phyloP scores from a whole-genome alignment of 2,329 filamentous ascomycete species.

The Lasiodiplodia citricola region DNA sequence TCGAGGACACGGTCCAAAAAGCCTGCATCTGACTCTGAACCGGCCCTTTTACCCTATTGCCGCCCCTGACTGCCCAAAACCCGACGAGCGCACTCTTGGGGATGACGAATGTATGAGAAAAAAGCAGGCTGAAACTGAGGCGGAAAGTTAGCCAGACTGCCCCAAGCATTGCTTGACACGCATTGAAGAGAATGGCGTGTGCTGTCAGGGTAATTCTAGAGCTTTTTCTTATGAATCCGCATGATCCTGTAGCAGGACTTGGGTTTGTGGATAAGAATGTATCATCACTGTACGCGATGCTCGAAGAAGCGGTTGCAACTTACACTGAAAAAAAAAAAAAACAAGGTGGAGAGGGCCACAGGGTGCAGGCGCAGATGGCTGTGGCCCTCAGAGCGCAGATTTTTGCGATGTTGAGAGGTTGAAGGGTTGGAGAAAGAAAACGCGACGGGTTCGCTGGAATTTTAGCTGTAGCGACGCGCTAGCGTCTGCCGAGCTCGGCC shows the following conservation, averaged over 20 bases:
- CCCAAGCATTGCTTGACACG: background rate
- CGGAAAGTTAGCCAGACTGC: background rate
- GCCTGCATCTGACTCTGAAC: background rate
- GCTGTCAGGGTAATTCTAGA: conserved; percentile 65
- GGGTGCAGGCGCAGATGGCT: background rate
- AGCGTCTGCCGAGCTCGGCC: background rate
- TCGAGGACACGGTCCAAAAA: background rate
- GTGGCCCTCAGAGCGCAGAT: background rate
- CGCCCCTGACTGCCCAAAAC: background rate
- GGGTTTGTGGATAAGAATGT: conserved; percentile 37
- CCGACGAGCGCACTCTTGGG: background rate
- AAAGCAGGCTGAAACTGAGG: background rate
- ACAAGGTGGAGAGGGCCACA: background rate
- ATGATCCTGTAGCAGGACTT: conserved; percentile 59
- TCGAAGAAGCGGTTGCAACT: background rate
- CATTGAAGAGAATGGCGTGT: conserved; percentile 21
- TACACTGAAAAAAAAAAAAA: background rate
- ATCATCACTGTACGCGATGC: conserved; percentile 23
- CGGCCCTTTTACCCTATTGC: background rate
- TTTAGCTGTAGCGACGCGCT: conserved; percentile 19
- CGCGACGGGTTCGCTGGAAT: background rate
- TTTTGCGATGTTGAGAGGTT: conserved; percentile 15
- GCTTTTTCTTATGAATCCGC: conserved; percentile 52
- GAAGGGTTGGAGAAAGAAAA: background rate
- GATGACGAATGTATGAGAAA: background rate